Evolutionary conservation across 305 asterid species (phyloP).

Genomic region (Plantago coronopus): DNA sequence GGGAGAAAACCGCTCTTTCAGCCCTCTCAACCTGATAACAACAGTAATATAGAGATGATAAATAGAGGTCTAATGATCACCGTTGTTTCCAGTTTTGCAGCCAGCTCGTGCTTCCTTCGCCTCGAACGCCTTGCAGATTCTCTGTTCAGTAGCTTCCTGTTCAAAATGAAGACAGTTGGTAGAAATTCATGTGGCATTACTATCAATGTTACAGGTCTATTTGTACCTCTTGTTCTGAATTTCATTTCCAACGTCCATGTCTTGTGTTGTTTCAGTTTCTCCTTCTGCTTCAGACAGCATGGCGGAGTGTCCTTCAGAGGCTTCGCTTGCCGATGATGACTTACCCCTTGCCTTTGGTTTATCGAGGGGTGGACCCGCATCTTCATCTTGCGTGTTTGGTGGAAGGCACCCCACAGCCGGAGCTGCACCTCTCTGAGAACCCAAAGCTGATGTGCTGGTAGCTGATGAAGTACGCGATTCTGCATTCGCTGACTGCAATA

Average conservation of each 20-base stretch:
- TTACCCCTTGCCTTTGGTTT: neutral
- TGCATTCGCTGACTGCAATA: neutral
- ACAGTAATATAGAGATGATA: neutral
- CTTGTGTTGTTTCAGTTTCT: neutral
- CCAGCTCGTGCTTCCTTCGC: neutral
- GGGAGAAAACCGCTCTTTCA: neutral
- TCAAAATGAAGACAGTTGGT: neutral
- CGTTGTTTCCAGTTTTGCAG: neutral
- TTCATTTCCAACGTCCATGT: neutral
- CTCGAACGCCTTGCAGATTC: slow-evolving; percentile 8
- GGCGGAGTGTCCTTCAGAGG: neutral
- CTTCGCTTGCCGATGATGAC: neutral
- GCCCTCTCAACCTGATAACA: too few species aligned
- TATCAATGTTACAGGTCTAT: neutral
- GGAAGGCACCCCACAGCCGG: neutral
- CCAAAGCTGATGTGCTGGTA: neutral
- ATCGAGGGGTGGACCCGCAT: neutral
- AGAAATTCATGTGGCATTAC: neutral
- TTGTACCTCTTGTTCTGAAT: neutral
- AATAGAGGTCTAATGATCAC: neutral
- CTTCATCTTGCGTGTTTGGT: neutral
- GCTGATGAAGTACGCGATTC: neutral
- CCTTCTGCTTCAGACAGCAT: neutral
- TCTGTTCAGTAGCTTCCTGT: slow-evolving; percentile 1
- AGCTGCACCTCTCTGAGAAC: neutral